Evolutionary conservation across 768 basidiomycete species (phyloP).

Genomic region (Leccinum subtestaceum): DNA sequence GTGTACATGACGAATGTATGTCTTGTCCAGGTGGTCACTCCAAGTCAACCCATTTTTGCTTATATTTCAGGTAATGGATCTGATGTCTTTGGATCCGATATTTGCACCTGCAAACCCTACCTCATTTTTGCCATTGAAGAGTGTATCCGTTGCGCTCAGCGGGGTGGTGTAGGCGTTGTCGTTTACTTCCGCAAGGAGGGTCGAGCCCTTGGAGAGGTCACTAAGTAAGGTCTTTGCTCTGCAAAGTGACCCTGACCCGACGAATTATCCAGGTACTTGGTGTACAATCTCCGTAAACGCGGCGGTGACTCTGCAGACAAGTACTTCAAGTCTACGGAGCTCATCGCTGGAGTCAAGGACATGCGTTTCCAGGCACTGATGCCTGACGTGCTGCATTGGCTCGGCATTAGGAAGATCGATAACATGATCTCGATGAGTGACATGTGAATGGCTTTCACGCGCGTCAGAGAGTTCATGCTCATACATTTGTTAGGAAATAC

Average conservation of each 20-base stretch:
- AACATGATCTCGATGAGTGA: constrained; percentile 91
- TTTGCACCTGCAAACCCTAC: constrained; percentile 92
- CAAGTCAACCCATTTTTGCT: neutral
- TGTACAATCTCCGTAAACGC: constrained; percentile 95
- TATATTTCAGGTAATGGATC: constrained; percentile 74
- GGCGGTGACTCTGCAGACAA: constrained; percentile 89
- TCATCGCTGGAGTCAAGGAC: constrained; percentile 92
- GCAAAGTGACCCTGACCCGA: neutral
- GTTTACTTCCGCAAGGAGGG: constrained; percentile 96
- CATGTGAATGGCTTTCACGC: constrained; percentile 41
- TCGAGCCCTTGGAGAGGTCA: constrained; percentile 89
- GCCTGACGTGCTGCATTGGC: constrained; percentile 95
- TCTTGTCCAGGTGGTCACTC: neutral
- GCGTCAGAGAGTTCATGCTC: neutral
- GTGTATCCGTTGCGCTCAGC: constrained; percentile 78
- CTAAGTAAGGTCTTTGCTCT: constrained; percentile 55
- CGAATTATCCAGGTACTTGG: constrained; percentile 61
- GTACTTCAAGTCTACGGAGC: constrained; percentile 92
- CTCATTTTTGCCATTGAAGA: constrained; percentile 91
- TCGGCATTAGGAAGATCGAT: constrained; percentile 87
- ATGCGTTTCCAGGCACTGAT: constrained; percentile 94
- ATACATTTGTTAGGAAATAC: constrained; percentile 65
- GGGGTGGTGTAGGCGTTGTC: constrained; percentile 88
- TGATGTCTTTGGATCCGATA: constrained; percentile 93
- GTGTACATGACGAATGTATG: constrained; percentile 92